Evolutionary conservation across 2,329 filamentous ascomycete species (phyloP), one percentile per base, ranked within the genome.

Genomic region (Septoria linicola): DNA sequence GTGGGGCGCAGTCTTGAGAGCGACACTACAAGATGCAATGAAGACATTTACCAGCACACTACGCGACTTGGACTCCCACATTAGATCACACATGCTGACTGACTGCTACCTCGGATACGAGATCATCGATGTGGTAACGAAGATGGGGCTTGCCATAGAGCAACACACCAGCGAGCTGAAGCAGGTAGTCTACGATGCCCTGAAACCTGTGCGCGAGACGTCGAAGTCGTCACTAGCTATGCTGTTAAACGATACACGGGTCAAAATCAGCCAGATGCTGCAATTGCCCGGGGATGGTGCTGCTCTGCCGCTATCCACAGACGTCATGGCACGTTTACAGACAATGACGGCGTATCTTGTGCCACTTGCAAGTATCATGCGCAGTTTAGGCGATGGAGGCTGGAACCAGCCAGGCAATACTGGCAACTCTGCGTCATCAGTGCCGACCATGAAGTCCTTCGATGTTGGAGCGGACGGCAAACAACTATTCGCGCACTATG

Each of bases 21-120:
- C 84, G 13, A 91, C 91, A 1, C 93, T 88, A 66, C 85, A 89
- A 63, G 76, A 81, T 27, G 81, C 91, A 10, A 76, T 99, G 54
- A 80, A 83, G 6, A 90, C 96, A 63, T 87, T 97, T 61, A 84
- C 87, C 4, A 84, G 89, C 61, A 96, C 93, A 0, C 72, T 97
- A 47, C 83, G 88, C 21, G 92, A 97, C 64, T 78, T 99, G 25
- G 96, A 97, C 68, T 80, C 82, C 42, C 91, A 96, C 65, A 90
- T 97, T 70, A 90, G 91, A 66, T 76, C 80, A 34, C 91, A 96
- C 65, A 74, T 96, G 32, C 81, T 84, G 59, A 96, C 89, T 0
- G 93, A 99, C 69, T 97, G 92, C 70, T 97, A 89, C 68, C 80
- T 99, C 41, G 90, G 90, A 6, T 99, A 95, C 68, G 93, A 99